Evolutionary conservation across 169 alveolate species (phyloP), one percentile per base, ranked within the genome.

Genomic region (Eimeria nieschulzi): DNA sequence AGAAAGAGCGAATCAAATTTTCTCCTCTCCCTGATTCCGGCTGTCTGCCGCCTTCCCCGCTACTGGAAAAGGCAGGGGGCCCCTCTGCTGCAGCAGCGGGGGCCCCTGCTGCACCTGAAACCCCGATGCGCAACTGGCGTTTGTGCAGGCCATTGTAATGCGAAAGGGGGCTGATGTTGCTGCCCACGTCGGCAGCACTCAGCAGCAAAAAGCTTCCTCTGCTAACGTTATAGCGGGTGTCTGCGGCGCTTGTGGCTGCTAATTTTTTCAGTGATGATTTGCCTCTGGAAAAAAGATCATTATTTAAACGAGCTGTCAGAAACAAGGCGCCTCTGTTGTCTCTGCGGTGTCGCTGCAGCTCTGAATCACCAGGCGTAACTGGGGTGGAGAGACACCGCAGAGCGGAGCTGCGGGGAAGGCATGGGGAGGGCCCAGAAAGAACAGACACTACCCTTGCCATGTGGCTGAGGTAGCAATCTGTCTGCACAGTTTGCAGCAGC

Each of bases 371-470:
- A 12, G 12, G 2, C 75, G 0, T 33, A 33, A 33, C 3, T 33
- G 46, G 46, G 51, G 76, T 12, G 75, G 25, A 33, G 75, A 73
- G n/a, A 33, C 88, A 61, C 75, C 88, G 53, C 33, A 9, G 53
- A 55, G 21, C 56, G 13, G 9, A 56, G 75, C 26, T 39, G 5
- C 26, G n/a, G n/a, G 21, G 51, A 51, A 73, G 88, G 75, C 88
- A 26, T 9, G 75, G n/a, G 75, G 75, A 39, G 39, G 51, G 63
- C 88, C 88, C 88, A 0, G 61, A 80, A 68, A 59, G 5, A 25
- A 80, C 25, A n/a, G 88, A 33, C 56, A 73, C 59, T 23, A 59
- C 76, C 51, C 53, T n/a, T 15, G 76, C 21, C 88, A 80, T 80
- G 88, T 55, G 88, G 63, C 63, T 21, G 10, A 7, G 75, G 63